These are phyloP conservation scores for Scutellaria barbata DNA, from an alignment of 257 asterid species.

Conservation along the genomic window DNA sequence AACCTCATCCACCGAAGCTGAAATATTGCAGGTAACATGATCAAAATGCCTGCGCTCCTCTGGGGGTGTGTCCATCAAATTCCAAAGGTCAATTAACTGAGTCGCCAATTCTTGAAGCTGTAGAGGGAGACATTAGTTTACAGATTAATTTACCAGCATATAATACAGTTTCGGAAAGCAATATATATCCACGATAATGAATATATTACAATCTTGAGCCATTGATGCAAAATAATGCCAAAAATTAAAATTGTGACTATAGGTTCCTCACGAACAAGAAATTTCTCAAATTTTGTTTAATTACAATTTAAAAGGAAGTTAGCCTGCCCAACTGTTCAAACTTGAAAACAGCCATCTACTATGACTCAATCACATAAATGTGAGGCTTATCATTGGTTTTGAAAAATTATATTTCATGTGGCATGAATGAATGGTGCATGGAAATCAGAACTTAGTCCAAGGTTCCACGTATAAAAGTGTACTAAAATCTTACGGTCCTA, in stretches of 20 bases:
- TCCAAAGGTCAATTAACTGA: constrained; percentile 94
- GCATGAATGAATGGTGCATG: neutral
- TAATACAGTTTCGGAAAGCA: neutral
- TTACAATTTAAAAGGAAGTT: neutral
- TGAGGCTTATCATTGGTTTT: neutral
- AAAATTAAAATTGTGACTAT: constrained; percentile 1
- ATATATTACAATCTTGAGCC: constrained; percentile 1
- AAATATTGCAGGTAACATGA: constrained; percentile 69
- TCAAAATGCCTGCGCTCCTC: constrained; percentile 75
- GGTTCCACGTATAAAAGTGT: neutral
- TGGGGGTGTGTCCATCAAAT: constrained; percentile 93
- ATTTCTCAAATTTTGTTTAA: neutral
- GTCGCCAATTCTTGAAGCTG: constrained; percentile 97
- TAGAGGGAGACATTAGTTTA: constrained; percentile 30
- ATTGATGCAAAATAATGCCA: constrained; percentile 25
- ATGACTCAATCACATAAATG: neutral
- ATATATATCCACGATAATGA: constrained; percentile 3
- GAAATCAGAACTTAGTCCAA: neutral
- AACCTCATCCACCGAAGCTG: constrained; percentile 90
- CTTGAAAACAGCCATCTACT: constrained; percentile 5
- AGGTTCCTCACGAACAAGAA: neutral
- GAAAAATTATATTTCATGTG: neutral
- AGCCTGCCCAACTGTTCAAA: neutral
- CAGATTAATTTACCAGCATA: constrained; percentile 2
- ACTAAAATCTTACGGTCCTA: neutral